Evolutionary conservation across 177 flowering plant genomes (phyloP).

Genomic region (Vitis hybrid): DNA sequence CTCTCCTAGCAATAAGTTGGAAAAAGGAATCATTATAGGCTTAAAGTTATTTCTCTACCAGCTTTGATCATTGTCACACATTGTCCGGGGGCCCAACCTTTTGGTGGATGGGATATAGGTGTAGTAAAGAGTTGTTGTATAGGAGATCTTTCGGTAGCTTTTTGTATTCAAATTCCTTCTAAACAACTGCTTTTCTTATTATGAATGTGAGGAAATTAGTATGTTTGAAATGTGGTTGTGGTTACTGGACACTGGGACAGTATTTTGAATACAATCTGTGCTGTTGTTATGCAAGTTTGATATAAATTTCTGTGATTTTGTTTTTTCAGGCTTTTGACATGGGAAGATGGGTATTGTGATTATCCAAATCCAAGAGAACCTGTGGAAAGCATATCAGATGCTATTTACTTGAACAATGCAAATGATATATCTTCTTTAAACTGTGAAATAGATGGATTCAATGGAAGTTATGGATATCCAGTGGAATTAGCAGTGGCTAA

Average conservation of each 20-base stretch:
- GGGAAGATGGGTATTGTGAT: conserved; percentile 77
- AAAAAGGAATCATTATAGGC: background rate
- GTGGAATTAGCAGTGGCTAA: conserved; percentile 48
- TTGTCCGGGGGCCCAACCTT: too few relatives aligned
- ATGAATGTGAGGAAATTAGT: too few relatives aligned
- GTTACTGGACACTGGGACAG: too few relatives aligned
- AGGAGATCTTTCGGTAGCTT: too few relatives aligned
- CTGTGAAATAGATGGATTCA: conserved; percentile 15
- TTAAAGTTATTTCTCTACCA: background rate
- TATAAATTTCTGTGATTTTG: background rate
- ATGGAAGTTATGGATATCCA: conserved; percentile 27
- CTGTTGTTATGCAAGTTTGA: background rate
- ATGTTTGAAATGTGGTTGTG: too few relatives aligned
- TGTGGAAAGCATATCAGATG: conserved; percentile 17
- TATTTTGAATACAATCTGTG: background rate
- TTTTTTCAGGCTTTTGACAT: conserved; percentile 57
- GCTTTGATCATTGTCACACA: too few relatives aligned
- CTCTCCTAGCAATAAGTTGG: background rate
- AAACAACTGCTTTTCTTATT: too few relatives aligned
- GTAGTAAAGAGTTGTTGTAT: too few relatives aligned
- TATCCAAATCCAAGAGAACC: conserved; percentile 29
- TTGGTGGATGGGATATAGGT: too few relatives aligned
- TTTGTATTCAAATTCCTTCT: too few relatives aligned
- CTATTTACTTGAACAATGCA: conserved; percentile 14
- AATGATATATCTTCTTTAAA: conserved; percentile 13